These are phyloP conservation scores for Coffea canephora DNA, from an alignment of 257 asterid genomes.

Conservation along the genomic window DNA sequence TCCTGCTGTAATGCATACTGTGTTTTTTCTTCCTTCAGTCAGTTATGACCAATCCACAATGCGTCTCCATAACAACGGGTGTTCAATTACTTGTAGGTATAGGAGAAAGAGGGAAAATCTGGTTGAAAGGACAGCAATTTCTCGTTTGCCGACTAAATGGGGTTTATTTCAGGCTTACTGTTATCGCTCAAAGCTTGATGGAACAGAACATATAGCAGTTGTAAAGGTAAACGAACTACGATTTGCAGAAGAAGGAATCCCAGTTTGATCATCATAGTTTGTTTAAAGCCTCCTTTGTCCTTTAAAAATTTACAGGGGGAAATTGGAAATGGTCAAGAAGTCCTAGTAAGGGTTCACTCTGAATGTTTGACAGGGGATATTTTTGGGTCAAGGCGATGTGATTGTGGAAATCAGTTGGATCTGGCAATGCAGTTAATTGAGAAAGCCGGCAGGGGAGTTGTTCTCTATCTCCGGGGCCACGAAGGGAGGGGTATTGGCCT, in stretches of 20 bases:
- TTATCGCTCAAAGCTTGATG: slow-evolving; percentile 75
- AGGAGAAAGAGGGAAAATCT: slow-evolving; percentile 75
- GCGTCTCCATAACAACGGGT: background rate
- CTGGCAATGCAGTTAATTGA: slow-evolving; percentile 76
- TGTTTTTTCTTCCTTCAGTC: background rate
- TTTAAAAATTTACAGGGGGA: slow-evolving; percentile 44
- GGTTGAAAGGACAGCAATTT: slow-evolving; percentile 62
- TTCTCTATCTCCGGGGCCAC: slow-evolving; percentile 76
- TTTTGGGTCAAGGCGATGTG: slow-evolving; percentile 77
- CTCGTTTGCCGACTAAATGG: slow-evolving; percentile 78
- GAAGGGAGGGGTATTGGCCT: slow-evolving; percentile 90
- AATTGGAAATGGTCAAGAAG: slow-evolving; percentile 73
- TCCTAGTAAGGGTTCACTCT: slow-evolving; percentile 82
- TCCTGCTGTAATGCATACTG: background rate
- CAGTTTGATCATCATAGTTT: background rate
- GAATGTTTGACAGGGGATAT: slow-evolving; percentile 88
- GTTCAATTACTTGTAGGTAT: slow-evolving; percentile 40
- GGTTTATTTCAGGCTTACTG: slow-evolving; percentile 62
- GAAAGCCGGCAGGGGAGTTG: slow-evolving; percentile 65
- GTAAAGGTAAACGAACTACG: slow-evolving; percentile 44
- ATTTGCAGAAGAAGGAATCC: background rate
- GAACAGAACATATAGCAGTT: slow-evolving; percentile 67
- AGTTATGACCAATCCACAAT: background rate
- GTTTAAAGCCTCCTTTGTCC: background rate
- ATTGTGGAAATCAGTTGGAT: slow-evolving; percentile 80